phyloP scores from a whole-genome alignment of 2,329 filamentous ascomycete species.

The Trichoderma sp. region DNA sequence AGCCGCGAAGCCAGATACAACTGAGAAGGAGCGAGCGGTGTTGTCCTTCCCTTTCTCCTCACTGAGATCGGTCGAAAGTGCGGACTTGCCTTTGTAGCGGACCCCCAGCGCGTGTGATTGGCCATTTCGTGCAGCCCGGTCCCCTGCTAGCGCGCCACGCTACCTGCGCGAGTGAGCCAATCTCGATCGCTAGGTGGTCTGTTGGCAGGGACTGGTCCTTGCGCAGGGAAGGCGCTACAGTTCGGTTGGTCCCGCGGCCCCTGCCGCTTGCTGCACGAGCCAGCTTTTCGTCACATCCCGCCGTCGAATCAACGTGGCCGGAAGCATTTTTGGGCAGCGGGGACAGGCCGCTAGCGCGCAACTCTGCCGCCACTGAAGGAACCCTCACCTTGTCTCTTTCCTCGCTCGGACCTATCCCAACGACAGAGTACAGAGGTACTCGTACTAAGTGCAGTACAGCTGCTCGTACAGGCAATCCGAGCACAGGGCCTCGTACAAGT shows the following conservation, averaged over 20 bases:
- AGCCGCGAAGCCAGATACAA: background rate
- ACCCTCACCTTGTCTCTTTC: constrained; percentile 8
- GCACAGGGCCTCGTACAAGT: background rate
- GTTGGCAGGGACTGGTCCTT: constrained; percentile 27
- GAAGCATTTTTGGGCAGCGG: constrained; percentile 13
- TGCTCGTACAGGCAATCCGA: background rate
- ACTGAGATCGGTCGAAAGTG: constrained; percentile 15
- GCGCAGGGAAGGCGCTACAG: constrained; percentile 36
- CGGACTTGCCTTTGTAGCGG: constrained; percentile 12
- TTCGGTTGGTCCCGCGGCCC: constrained; percentile 48
- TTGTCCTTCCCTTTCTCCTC: background rate
- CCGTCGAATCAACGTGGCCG: constrained; percentile 37
- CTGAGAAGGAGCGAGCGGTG: background rate
- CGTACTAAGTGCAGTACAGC: background rate
- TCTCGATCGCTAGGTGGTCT: constrained; percentile 38
- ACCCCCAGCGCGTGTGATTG: constrained; percentile 19
- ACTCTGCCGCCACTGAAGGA: constrained; percentile 21
- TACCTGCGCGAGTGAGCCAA: constrained; percentile 39
- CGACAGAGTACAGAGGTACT: background rate
- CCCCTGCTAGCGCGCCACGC: constrained; percentile 8
- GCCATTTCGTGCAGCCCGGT: background rate
- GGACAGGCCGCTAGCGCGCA: constrained; percentile 12
- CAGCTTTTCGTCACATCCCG: constrained; percentile 44
- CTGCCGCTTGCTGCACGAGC: constrained; percentile 45
- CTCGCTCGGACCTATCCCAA: background rate